Conservation (phyloP, 768 basidiomycete species). For the Sutorius australiensis region DNA sequence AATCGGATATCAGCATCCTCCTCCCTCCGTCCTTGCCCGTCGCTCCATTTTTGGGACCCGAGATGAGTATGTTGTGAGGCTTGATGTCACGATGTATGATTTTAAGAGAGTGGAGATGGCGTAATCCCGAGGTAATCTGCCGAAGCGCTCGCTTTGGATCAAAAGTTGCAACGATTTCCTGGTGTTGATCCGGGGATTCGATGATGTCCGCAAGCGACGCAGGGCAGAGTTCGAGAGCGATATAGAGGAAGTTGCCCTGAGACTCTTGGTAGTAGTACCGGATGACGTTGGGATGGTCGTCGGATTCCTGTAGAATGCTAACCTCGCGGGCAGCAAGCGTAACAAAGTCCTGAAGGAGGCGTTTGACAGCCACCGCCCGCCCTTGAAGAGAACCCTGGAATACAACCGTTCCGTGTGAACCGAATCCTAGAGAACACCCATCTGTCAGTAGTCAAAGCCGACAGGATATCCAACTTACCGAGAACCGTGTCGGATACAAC, state of each 20-base stretch:
- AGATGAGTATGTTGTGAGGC: constrained; percentile 94
- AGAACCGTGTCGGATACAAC: constrained; percentile 71
- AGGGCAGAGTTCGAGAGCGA: constrained; percentile 93
- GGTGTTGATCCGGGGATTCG: constrained; percentile 72
- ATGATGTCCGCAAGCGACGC: constrained; percentile 85
- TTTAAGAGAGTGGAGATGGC: constrained; percentile 90
- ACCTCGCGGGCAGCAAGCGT: constrained; percentile 94
- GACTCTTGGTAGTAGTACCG: constrained; percentile 97
- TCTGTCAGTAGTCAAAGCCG: constrained; percentile 1
- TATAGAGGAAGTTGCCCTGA: constrained; percentile 91
- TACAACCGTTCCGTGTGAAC: constrained; percentile 96
- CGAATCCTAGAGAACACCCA: constrained; percentile 60
- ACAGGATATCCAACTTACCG: constrained; percentile 43
- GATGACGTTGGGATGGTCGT: constrained; percentile 98
- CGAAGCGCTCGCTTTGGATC: constrained; percentile 84
- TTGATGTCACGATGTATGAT: constrained; percentile 99
- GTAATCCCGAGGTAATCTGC: constrained; percentile 83
- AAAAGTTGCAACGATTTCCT: constrained; percentile 74
- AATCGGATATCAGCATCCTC: constrained; percentile 93
- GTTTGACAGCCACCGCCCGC: constrained; percentile 97
- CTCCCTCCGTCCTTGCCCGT: constrained; percentile 42
- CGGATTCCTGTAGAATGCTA: constrained; percentile 89
- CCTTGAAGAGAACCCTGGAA: constrained; percentile 94
- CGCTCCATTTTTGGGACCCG: constrained; percentile 56
- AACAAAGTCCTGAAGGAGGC: constrained; percentile 91